phyloP scores from a whole-genome alignment of 108 stramenopile genomes.

The Nannochloropsis gaditana region DNA sequence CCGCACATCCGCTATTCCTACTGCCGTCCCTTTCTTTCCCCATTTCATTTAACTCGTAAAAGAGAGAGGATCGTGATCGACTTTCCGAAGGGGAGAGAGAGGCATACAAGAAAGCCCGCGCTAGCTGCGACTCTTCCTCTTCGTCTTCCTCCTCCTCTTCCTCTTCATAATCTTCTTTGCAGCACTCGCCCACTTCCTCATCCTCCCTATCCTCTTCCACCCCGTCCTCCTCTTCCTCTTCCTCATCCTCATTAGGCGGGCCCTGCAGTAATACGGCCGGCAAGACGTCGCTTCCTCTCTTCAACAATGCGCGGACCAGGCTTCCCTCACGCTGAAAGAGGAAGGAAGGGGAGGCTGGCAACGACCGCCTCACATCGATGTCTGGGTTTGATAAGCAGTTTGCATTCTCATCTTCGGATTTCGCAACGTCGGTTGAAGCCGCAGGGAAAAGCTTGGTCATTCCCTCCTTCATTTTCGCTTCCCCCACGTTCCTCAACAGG shows the following conservation, averaged over 20 bases:
- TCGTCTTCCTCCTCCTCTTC: background rate
- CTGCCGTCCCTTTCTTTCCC: background rate
- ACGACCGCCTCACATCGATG: background rate
- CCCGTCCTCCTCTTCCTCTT: background rate
- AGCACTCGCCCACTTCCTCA: background rate
- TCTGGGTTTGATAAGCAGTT: too few relatives aligned
- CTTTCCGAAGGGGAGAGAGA: background rate
- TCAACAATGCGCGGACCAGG: background rate
- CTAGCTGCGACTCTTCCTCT: background rate
- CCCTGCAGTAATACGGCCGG: background rate
- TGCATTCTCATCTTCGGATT: too few relatives aligned
- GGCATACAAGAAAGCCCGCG: background rate
- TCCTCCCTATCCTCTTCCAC: background rate
- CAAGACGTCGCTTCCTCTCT: background rate
- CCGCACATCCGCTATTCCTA: background rate
- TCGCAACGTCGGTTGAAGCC: too few relatives aligned
- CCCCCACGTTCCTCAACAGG: background rate
- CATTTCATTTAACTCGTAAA: background rate
- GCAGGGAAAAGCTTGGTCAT: background rate
- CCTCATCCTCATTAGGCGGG: background rate
- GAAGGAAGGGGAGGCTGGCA: background rate
- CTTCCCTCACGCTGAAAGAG: background rate
- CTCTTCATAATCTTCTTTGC: background rate
- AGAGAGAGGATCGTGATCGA: too few relatives aligned
- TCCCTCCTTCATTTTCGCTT: background rate